phyloP scores from a whole-genome alignment of 352 stramenopile genomes.

The Phytophthora idaei region DNA sequence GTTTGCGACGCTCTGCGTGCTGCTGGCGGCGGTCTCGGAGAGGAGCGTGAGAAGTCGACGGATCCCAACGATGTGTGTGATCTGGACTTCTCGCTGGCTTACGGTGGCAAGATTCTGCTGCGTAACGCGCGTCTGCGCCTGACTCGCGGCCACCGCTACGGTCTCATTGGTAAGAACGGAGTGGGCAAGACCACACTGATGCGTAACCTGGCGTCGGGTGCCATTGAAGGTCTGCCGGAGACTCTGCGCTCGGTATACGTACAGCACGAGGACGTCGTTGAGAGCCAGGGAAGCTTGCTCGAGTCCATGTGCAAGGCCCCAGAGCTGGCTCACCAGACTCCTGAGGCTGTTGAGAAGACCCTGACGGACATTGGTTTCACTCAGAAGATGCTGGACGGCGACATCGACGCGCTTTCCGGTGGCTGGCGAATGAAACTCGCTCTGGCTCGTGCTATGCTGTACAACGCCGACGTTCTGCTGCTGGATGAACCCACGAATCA shows the following conservation, averaged over 20 bases:
- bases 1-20: conserved; percentile 58
- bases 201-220: conserved; percentile 89
- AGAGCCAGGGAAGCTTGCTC: conserved; percentile 81
- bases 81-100: conserved; percentile 75
- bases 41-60: conserved; percentile 56
- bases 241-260: conserved; percentile 96
- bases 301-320: conserved; percentile 66
- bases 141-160: conserved; percentile 95
- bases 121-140: conserved; percentile 96
- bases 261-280: conserved; percentile 95
- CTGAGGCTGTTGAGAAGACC: conserved; percentile 79
- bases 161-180: conserved; percentile 96
- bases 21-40: conserved; percentile 56
- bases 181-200: conserved; percentile 97
- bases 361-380: conserved; percentile 94
- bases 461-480: conserved; percentile 96
- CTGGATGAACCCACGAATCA: conserved; percentile 96
- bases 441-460: conserved; percentile 92
- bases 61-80: conserved; percentile 78
- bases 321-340: conserved; percentile 79
- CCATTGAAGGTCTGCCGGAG: conserved; percentile 91
- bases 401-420: conserved; percentile 93
- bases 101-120: conserved; percentile 94
- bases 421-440: conserved; percentile 98
- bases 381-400: conserved; percentile 91